These are phyloP conservation scores for Penicillium nucicola DNA, from an alignment of 495 filamentous ascomycete genomes.

Conservation along the genomic window DNA sequence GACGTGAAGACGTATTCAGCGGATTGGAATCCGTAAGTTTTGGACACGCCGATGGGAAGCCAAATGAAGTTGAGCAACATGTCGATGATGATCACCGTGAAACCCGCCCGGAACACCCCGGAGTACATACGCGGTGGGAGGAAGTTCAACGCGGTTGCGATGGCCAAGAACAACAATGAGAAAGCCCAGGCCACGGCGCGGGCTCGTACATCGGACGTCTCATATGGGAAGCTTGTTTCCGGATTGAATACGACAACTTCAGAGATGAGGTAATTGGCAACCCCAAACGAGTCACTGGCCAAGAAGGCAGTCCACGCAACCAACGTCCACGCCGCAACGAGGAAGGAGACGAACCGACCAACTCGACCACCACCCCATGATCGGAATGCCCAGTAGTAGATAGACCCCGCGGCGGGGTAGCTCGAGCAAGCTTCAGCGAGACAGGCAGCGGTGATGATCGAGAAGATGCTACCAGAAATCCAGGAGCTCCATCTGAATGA, in stretches of 20 bases:
- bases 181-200: constrained; percentile 33
- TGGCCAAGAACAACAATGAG: constrained; percentile 28
- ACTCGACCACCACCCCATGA: constrained; percentile 30
- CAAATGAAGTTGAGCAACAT: constrained; percentile 38
- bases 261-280: constrained; percentile 33
- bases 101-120: constrained; percentile 34
- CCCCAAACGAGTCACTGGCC: constrained; percentile 34
- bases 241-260: constrained; percentile 32
- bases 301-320: constrained; percentile 36
- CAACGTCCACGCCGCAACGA: constrained; percentile 35
- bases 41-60: constrained; percentile 31
- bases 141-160: constrained; percentile 32
- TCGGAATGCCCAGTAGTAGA: constrained; percentile 39
- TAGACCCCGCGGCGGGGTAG: constrained; percentile 34
- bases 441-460: constrained; percentile 33
- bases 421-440: constrained; percentile 34
- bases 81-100: constrained; percentile 31
- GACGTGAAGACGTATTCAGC: constrained; percentile 35
- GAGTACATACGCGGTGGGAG: constrained; percentile 31
- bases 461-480: constrained; percentile 33
- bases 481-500: constrained; percentile 34
- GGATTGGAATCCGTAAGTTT: constrained; percentile 33
- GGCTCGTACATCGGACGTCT: constrained; percentile 27
- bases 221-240: constrained; percentile 26
- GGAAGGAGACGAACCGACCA: constrained; percentile 30